Evolutionary conservation across 345 rosid genomes (phyloP), one percentile per base, ranked within the genome.

Genomic region (Gossypium mustelinum): DNA sequence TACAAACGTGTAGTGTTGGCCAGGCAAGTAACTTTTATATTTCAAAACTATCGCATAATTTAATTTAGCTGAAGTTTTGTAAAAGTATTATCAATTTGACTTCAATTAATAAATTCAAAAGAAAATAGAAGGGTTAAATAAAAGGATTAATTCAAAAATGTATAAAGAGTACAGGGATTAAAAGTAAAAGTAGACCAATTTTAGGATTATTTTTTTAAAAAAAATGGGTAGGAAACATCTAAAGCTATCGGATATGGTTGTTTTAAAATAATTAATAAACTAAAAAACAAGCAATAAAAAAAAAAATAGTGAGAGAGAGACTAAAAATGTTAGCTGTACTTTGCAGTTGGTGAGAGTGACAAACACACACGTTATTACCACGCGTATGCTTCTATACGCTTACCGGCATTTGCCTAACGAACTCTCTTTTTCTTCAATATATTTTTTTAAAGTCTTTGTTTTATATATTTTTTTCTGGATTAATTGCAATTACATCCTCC

Each of bases 311-410:
- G 72, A 7, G 25, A 7, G 41, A 22, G 8, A 8, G 41, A 68
- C 50, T 39, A 25, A 29, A 70, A 34, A 24, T 16, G 60, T 56
- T 76, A 69, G 69, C 74, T 77, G 77, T 71, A 51, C 45, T 65
- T 63, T 18, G 72, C 52, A 72, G 76, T 79, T 59, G 86, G 81
- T 84, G 79, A 69, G 68, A 24, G 75, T 55, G 77, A 73, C 78
- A 67, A 58, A 73, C 74, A 59, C 73, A 52, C 78, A 69, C 78
- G 79, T 77, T 73, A 18, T 29, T 18, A 25, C 58, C 81, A 75
- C 76, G 81, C 81, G 68, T 73, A 76, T 20, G 74, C 48, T 68
- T 68, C 66, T 62, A 11, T 44, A 75, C 80, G 80, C 41, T 34
- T 34, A 63, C 29, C 77, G 39, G 50, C 75, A 62, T 76, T 68